Evolutionary conservation across 768 basidiomycete genomes (phyloP).

Genomic region (Collybiopsis luxurians): DNA sequence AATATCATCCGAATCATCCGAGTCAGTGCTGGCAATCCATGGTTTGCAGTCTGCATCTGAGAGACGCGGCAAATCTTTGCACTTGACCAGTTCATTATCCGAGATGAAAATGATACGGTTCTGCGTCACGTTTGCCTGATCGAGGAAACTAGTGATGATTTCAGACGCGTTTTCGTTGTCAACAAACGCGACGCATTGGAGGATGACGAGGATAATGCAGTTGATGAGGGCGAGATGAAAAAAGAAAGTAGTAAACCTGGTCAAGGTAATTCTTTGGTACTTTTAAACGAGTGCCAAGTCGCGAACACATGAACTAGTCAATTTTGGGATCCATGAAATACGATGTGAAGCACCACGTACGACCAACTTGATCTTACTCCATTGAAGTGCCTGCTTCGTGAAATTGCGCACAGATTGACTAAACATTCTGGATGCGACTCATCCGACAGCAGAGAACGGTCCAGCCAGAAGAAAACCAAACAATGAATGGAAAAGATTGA

Average conservation of each 20-base stretch:
- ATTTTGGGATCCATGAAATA: not conserved
- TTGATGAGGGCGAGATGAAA: conserved; percentile 43
- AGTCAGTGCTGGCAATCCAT: not conserved
- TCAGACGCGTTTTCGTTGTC: conserved; percentile 33
- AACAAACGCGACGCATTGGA: conserved; percentile 37
- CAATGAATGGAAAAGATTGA: not conserved
- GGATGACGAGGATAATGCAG: conserved; percentile 35
- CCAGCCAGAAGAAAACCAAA: not conserved
- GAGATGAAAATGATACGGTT: conserved; percentile 18
- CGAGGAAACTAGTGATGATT: conserved; percentile 30
- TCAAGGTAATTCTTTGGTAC: conserved; percentile 48
- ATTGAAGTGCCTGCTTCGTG: conserved; percentile 6
- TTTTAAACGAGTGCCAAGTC: conserved; percentile 14
- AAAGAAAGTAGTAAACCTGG: conserved; percentile 46
- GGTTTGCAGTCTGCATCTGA: conserved; percentile 19
- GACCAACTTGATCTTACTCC: conserved; percentile 8
- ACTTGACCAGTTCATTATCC: conserved; percentile 24
- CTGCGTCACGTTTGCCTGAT: conserved; percentile 22
- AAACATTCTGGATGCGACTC: not conserved
- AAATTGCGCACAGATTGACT: conserved; percentile 3
- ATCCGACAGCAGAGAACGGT: not conserved
- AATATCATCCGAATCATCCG: not conserved
- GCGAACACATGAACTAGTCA: not conserved
- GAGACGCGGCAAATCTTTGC: conserved; percentile 36
- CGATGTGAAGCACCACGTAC: not conserved